These are phyloP conservation scores for Parathielavia appendiculata DNA, from an alignment of 495 filamentous ascomycete species.

Conservation along the genomic window DNA sequence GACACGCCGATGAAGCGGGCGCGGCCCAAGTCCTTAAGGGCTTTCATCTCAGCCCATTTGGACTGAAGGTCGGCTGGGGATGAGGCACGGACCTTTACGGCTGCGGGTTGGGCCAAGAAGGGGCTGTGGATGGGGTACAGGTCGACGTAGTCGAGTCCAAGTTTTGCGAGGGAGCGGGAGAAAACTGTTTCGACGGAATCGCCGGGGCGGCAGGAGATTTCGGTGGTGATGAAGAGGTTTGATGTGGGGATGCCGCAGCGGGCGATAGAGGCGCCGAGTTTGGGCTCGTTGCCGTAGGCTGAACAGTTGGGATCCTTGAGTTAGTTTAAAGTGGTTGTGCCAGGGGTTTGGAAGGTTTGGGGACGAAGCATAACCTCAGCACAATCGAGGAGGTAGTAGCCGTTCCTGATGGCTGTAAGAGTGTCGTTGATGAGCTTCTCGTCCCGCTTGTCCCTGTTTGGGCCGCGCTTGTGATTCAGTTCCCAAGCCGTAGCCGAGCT, in stretches of 20 bases:
- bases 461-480: conserved; percentile 38
- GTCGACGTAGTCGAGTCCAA: conserved; percentile 77
- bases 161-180: conserved; percentile 63
- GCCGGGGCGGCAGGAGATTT: conserved; percentile 52
- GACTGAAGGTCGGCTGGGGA: conserved; percentile 58
- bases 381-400: conserved; percentile 73
- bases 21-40: conserved; percentile 62
- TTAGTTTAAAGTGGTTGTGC: neutral
- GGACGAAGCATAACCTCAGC: conserved; percentile 52
- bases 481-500: conserved; percentile 70
- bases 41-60: conserved; percentile 75
- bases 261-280: conserved; percentile 70
- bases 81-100: conserved; percentile 34
- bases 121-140: conserved; percentile 79
- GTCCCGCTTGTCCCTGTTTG: conserved; percentile 39
- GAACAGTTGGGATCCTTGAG: conserved; percentile 3
- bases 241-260: conserved; percentile 59
- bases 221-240: conserved; percentile 73
- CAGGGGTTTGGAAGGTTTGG: neutral
- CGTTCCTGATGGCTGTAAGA: conserved; percentile 63
- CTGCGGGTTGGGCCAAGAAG: conserved; percentile 58
- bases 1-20: conserved; percentile 78
- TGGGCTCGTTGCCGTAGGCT: conserved; percentile 76
- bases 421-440: conserved; percentile 52
- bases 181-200: conserved; percentile 62